Evolutionary conservation across 176 grass and related monocot species (phyloP), one percentile per base, ranked within the genome.

Genomic region (Calamus simplicifolius): DNA sequence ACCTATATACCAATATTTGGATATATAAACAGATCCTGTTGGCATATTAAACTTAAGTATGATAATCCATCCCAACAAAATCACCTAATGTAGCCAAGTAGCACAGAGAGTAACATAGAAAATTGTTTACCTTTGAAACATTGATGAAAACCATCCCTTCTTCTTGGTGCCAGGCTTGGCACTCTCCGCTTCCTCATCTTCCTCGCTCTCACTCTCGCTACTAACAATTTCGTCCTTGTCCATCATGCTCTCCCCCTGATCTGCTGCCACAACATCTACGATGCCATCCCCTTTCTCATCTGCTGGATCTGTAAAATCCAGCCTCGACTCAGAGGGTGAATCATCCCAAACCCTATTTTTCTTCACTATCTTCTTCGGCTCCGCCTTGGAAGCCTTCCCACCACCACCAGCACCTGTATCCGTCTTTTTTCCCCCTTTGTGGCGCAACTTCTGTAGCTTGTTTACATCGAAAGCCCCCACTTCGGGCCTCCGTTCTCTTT

Each of bases 331-430:
- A 0, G 65, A 29, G 43, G 77, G 77, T 2, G 66, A 23, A 35
- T 96, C 87, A n/a, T 88, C 92, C 87, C 92, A 96, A 61, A 96
- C 81, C 64, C 92, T 90, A n/a, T 82, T 74, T 57, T 85, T 61
- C 75, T 96, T 96, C 3, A 66, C 59, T 23, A 3, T 71, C 60
- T 83, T 88, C 75, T 81, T 86, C 0, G 72, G 50, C 27, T 88
- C 72, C 18, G 49, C 62, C 73, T 85, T 88, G 15, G 61, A 12
- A 6, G 18, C 25, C 71, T 79, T 81, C 67, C 66, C 76, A 69
- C 64, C 60, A 3, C 2, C 73, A 10, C 75, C 64, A n/a, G 1
- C 54, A 62, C 18, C 30, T 19, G 16, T 18, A 16, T 52, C 69
- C 4, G 19, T 72, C 51, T 87, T 96, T 57, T 69, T 78, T 1